These are phyloP conservation scores for Trypanosoma platydactyli DNA, from an alignment of 208 protist genomes.

Conservation along the genomic window DNA sequence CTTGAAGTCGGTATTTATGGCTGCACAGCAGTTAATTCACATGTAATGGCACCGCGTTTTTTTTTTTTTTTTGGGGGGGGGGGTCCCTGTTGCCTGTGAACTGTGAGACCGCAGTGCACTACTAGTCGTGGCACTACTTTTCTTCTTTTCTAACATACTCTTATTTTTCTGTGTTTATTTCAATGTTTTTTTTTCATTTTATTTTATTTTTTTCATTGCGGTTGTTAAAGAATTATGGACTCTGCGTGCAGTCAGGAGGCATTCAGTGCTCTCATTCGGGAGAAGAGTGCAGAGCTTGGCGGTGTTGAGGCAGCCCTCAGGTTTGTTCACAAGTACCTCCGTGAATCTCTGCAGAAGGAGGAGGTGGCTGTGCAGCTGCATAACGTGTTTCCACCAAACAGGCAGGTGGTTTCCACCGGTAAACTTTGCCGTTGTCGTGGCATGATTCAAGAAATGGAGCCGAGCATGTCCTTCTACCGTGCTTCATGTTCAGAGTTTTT, in stretches of 20 bases:
- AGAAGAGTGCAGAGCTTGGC: conserved; percentile 31
- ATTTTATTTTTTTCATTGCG: not conserved
- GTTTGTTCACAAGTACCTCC: conserved; percentile 30
- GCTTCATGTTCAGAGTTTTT: conserved; percentile 47
- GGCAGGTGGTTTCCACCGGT: conserved; percentile 19
- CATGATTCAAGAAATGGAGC: conserved; percentile 83
- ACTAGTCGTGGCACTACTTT: no score
- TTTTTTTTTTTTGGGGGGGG: conserved; percentile 19
- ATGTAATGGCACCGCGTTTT: not conserved
- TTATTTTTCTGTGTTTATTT: conserved; percentile 7
- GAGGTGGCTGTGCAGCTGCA: conserved; percentile 1
- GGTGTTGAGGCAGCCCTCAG: conserved; percentile 34
- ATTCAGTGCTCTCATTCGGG: conserved; percentile 37
- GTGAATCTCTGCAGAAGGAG: not conserved
- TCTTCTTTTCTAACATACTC: not conserved
- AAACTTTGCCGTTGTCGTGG: conserved; percentile 64
- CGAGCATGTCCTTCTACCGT: conserved; percentile 55
- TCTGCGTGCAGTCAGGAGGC: conserved; percentile 25
- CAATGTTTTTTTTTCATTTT: conserved; percentile 8
- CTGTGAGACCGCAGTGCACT: no score
- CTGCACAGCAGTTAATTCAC: not conserved
- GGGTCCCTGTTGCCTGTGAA: no score
- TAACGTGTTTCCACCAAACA: conserved; percentile 48
- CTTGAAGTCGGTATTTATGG: not conserved
- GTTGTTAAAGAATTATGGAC: not conserved